A percentile compares a stretch with the other conserved stretches of the same genome.
Conservation (phyloP, 768 basidiomycete genomes). For the Mycena chlorophos region DNA sequence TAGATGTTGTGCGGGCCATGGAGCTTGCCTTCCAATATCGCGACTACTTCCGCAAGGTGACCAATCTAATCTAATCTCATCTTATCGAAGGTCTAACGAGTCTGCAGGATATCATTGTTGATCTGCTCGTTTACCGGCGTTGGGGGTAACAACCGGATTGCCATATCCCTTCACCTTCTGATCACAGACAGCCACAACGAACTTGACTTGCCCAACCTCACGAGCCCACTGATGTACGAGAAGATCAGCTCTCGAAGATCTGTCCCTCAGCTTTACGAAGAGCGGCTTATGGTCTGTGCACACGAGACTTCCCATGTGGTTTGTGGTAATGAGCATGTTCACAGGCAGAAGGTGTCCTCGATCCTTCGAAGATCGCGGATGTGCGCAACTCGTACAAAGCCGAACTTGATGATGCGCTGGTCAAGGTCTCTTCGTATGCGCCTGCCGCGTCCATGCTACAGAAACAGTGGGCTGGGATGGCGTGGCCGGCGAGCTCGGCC, state of each 20-base stretch:
- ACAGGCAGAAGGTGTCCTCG: conserved; percentile 55
- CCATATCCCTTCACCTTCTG: background rate
- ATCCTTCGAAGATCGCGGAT: conserved; percentile 45
- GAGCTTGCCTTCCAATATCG: conserved; percentile 88
- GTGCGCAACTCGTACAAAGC: conserved; percentile 61
- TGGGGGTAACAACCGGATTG: conserved; percentile 45
- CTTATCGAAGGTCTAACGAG: background rate
- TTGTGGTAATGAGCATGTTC: background rate
- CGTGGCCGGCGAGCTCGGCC: conserved; percentile 59
- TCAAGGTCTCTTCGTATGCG: conserved; percentile 44
- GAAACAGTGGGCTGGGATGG: conserved; percentile 67
- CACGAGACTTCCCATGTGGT: background rate
- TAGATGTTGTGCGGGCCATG: conserved; percentile 83
- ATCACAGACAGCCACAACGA: conserved; percentile 73
- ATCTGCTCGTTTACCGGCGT: conserved; percentile 85
- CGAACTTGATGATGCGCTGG: conserved; percentile 63
- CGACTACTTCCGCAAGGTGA: conserved; percentile 78
- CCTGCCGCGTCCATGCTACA: conserved; percentile 59
- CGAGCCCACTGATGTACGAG: conserved; percentile 89
- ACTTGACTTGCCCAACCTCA: conserved; percentile 83
- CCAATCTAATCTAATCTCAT: background rate
- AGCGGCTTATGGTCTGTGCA: conserved; percentile 66
- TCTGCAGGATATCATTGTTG: conserved; percentile 76
- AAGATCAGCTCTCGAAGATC: conserved; percentile 76
- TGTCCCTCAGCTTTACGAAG: conserved; percentile 81